These are phyloP conservation scores for Boletus austroedulis DNA, from an alignment of 1,284 basidiomycete species.

Conservation along the genomic window DNA sequence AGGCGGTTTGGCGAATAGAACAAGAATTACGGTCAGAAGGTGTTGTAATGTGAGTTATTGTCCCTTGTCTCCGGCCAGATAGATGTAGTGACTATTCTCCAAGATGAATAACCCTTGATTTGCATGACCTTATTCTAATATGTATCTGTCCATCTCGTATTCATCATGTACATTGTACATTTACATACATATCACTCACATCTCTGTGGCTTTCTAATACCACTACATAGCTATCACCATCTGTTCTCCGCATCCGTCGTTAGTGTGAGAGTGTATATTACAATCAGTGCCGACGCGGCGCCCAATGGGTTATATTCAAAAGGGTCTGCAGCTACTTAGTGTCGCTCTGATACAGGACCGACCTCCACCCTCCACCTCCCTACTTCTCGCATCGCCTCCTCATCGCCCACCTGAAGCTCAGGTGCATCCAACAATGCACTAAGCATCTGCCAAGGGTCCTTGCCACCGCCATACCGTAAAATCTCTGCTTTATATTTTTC, in stretches of 20 bases:
- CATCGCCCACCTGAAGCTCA: constrained; percentile 65
- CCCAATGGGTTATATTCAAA: no score
- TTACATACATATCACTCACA: no score
- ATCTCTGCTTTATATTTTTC: constrained; percentile 81
- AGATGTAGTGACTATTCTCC: not conserved
- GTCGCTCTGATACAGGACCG: constrained; percentile 52
- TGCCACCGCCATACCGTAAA: constrained; percentile 82
- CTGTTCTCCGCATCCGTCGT: no score
- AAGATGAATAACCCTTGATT: constrained; percentile 8
- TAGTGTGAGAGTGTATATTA: no score
- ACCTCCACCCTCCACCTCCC: constrained; percentile 84
- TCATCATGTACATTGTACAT: no score
- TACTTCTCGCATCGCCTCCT: constrained; percentile 83
- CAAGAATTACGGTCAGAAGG: constrained; percentile 29
- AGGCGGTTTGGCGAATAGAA: constrained; percentile 29
- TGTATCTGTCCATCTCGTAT: no score
- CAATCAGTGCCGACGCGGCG: no score
- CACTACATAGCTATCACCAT: no score
- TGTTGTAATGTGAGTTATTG: constrained; percentile 13
- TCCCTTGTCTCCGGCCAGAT: not conserved
- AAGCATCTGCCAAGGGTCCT: constrained; percentile 93
- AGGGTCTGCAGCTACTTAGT: no score
- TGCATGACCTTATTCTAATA: constrained; percentile 9
- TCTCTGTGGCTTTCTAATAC: no score
- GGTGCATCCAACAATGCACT: constrained; percentile 68